Evolutionary conservation across 1,139 yeast species (phyloP).

Genomic region (Hansenula sp.): DNA sequence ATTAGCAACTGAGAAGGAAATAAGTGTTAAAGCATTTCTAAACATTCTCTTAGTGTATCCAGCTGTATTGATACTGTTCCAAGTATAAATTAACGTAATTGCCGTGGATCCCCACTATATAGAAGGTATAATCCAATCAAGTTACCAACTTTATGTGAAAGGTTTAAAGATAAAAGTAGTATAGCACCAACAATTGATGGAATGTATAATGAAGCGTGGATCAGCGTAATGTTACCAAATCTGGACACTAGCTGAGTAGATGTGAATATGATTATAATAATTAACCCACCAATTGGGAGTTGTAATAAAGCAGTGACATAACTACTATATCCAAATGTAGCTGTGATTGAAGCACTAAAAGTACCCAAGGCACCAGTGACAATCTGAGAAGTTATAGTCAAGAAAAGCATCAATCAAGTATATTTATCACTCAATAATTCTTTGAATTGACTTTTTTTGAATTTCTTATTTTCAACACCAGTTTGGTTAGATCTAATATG

Average conservation of each 20-base stretch:
- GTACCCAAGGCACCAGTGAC: conserved; percentile 42
- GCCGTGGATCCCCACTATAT: conserved; percentile 38
- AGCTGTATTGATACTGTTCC: conserved; percentile 46
- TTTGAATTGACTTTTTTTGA: conserved; percentile 36
- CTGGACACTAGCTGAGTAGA: conserved; percentile 18
- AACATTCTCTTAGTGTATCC: conserved; percentile 68
- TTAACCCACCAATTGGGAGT: conserved; percentile 42
- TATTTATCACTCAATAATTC: conserved; percentile 40
- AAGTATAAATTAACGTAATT: conserved; percentile 31
- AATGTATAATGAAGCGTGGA: conserved; percentile 17
- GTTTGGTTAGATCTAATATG: conserved; percentile 41
- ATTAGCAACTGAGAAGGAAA: conserved; percentile 58
- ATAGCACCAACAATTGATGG: conserved; percentile 35
- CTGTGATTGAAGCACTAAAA: conserved; percentile 41
- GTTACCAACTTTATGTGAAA: conserved; percentile 29
- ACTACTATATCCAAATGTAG: conserved; percentile 37
- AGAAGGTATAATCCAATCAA: conserved; percentile 29
- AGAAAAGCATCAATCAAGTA: conserved; percentile 39
- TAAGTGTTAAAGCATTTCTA: conserved; percentile 52
- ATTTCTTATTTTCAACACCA: conserved; percentile 37
- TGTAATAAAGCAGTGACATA: conserved; percentile 34
- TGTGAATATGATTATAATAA: conserved; percentile 24
- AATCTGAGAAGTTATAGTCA: conserved; percentile 33
- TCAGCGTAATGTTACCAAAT: conserved; percentile 18
- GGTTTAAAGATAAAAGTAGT: conserved; percentile 41